These are phyloP conservation scores for Termitomyces sp. DNA, from an alignment of 768 basidiomycete genomes.

Conservation along the genomic window DNA sequence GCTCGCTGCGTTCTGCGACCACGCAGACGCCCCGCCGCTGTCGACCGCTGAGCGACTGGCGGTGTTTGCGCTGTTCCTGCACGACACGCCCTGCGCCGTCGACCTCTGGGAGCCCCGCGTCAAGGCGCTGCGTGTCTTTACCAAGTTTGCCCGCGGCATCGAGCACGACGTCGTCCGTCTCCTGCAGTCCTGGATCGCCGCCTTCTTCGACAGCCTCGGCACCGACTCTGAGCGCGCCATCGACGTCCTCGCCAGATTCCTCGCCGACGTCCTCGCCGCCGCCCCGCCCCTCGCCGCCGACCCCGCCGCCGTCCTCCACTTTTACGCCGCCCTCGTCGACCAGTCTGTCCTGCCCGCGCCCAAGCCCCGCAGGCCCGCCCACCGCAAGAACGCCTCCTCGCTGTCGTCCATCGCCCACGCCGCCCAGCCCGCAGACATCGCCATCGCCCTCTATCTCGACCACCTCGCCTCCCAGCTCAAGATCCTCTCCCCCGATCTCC, in stretches of 20 bases:
- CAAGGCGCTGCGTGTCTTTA: conserved; percentile 62
- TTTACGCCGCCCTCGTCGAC: conserved; percentile 58
- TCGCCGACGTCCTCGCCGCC: conserved; percentile 45
- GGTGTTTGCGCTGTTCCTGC: conserved; percentile 61
- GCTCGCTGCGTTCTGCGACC: conserved; percentile 64
- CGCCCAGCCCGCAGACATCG: conserved; percentile 55
- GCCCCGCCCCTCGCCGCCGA: conserved; percentile 52
- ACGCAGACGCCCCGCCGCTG: conserved; percentile 40
- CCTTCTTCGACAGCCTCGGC: conserved; percentile 14
- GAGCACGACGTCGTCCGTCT: conserved; percentile 52
- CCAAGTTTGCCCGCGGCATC: conserved; percentile 57
- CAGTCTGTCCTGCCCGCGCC: conserved; percentile 31
- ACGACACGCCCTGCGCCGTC: conserved; percentile 44
- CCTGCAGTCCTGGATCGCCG: conserved; percentile 57
- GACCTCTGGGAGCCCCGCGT: conserved; percentile 71
- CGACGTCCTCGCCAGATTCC: conserved; percentile 53
- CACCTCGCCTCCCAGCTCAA: conserved; percentile 61
- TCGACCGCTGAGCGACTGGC: conserved; percentile 55
- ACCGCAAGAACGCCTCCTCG: conserved; percentile 61
- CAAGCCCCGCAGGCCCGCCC: conserved; percentile 19
- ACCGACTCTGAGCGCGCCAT: conserved; percentile 62
- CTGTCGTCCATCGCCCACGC: conserved; percentile 36
- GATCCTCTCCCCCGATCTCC: conserved; percentile 47
- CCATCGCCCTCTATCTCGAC: conserved; percentile 56
- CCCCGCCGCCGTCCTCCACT: conserved; percentile 49